phyloP scores from a whole-genome alignment of 176 grass and related monocot genomes.

The Typha latifolia region DNA sequence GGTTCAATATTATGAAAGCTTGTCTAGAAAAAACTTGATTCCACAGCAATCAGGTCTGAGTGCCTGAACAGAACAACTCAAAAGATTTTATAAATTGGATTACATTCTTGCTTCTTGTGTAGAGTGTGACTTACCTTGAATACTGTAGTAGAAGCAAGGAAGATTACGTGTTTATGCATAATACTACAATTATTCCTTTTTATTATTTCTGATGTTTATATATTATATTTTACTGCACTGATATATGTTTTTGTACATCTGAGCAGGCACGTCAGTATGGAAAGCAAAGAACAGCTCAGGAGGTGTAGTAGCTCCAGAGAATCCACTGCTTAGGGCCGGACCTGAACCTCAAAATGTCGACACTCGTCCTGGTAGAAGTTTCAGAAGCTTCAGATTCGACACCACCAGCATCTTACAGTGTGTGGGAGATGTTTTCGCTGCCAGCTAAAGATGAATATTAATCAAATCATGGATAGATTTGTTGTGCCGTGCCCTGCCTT shows the following conservation, averaged over 20 bases:
- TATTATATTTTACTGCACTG: not conserved
- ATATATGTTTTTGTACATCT: not conserved
- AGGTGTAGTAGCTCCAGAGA: constrained; percentile 27
- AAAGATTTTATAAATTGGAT: not conserved
- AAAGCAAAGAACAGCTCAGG: constrained; percentile 50
- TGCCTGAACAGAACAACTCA: not conserved
- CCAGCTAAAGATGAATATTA: constrained; percentile 21
- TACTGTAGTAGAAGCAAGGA: not conserved
- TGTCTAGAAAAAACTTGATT: not conserved
- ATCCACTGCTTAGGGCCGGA: constrained; percentile 25
- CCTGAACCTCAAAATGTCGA: constrained; percentile 40
- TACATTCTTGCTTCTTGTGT: not conserved
- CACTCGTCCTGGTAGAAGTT: constrained; percentile 66
- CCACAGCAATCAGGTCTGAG: not conserved
- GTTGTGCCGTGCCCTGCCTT: too few relatives aligned
- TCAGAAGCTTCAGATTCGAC: constrained; percentile 88
- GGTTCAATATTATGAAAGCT: not conserved
- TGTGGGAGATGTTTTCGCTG: constrained; percentile 54
- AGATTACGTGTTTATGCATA: not conserved
- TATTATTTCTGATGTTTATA: not conserved
- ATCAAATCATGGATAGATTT: too few relatives aligned
- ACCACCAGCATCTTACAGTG: constrained; percentile 52
- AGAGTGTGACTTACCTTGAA: not conserved
- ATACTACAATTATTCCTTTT: not conserved
- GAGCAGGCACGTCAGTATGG: constrained; percentile 46